A percentile compares a stretch with the other conserved stretches of the same genome.
These are phyloP conservation scores for Camelina hispida DNA, from an alignment of 345 rosid species.

Conservation along the genomic window DNA sequence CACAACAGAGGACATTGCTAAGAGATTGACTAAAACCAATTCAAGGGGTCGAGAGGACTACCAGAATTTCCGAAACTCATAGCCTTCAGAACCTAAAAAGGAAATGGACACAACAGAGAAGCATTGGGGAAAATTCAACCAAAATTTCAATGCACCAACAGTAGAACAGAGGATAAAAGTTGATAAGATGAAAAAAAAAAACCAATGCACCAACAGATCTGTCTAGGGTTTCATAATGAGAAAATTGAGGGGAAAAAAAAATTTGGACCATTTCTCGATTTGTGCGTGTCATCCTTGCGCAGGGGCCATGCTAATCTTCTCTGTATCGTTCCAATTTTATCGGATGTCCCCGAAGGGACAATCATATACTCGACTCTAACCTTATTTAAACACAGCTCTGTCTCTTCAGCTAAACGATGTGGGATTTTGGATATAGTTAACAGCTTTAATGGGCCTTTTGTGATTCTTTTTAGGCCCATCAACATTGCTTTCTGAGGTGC, in stretches of 20 bases:
- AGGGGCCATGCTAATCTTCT: conserved; percentile 18
- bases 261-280: conserved; percentile 24
- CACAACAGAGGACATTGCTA: background rate
- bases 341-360: conserved; percentile 5
- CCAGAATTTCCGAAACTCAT: background rate
- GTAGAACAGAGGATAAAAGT: background rate
- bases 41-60: background rate
- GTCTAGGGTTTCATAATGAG: background rate
- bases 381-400: background rate
- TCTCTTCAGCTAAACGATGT: background rate
- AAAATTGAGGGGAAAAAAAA: background rate
- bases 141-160: no score
- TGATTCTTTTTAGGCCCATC: background rate
- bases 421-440: background rate
- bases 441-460: background rate
- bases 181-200: background rate
- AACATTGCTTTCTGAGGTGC: no score
- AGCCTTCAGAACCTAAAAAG: background rate
- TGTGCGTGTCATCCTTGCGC: conserved; percentile 25
- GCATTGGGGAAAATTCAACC: background rate
- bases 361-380: background rate
- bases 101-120: background rate
- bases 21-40: background rate
- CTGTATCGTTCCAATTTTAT: conserved; percentile 16
- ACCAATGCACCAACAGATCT: background rate